Conservation (phyloP, 2,329 filamentous ascomycete species). For the Blastomyces parvus region DNA sequence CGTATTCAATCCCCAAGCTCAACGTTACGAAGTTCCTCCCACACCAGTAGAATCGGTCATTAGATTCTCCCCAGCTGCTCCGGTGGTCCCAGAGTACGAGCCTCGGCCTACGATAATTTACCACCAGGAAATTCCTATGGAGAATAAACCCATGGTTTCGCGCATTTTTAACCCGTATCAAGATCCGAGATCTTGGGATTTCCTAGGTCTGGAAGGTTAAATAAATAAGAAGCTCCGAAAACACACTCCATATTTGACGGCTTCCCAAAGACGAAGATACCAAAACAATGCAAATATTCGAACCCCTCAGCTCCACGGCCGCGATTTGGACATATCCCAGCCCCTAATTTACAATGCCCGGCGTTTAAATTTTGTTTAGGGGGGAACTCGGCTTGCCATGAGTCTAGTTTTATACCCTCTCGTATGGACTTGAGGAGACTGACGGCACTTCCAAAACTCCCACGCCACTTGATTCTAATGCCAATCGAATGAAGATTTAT, state of each 20-base stretch:
- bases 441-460: not conserved
- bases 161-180: slow-evolving; percentile 13
- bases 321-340: not conserved
- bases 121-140: slow-evolving; percentile 10
- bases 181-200: slow-evolving; percentile 13
- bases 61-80: slow-evolving; percentile 8
- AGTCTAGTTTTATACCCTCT: not conserved
- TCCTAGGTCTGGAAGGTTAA: slow-evolving; percentile 11
- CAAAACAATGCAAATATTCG: not conserved
- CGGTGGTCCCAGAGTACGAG: slow-evolving; percentile 8
- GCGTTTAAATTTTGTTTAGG: too few relatives aligned
- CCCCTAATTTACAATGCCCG: not conserved
- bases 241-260: not conserved
- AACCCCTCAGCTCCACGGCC: not conserved
- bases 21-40: slow-evolving; percentile 11
- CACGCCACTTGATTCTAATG: slow-evolving; percentile 2
- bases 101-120: slow-evolving; percentile 10
- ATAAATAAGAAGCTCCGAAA: too few relatives aligned
- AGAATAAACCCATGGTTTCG: slow-evolving; percentile 13
- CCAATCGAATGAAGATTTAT: slow-evolving; percentile 6
- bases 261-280: not conserved
- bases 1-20: slow-evolving; percentile 13
- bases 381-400: not conserved
- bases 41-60: slow-evolving; percentile 10
- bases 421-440: not conserved